Evolutionary conservation across 306 rosid genomes (phyloP).

Genomic region (Dalbergia cochinchinensis): DNA sequence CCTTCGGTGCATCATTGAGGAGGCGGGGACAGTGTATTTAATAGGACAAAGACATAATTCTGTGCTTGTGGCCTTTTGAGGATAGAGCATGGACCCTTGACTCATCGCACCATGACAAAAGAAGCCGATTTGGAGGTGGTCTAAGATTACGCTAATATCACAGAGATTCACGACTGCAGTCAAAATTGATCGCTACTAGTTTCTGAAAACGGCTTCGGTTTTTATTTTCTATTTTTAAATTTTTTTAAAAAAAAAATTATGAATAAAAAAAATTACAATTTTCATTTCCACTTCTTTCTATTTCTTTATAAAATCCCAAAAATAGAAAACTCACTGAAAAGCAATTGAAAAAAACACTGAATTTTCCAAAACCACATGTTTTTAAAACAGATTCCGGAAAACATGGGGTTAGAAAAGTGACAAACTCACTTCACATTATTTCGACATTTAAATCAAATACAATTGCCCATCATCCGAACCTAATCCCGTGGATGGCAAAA

Average conservation of each 20-base stretch:
- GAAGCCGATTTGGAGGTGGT: background rate
- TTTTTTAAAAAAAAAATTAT: too few species aligned
- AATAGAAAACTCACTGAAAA: too few species aligned
- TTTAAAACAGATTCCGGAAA: background rate
- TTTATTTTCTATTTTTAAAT: too few species aligned
- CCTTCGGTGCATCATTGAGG: constrained; percentile 7
- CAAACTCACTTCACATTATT: background rate
- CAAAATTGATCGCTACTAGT: too few species aligned
- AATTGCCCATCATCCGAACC: background rate
- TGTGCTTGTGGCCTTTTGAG: background rate
- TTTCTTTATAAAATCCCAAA: too few species aligned
- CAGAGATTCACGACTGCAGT: too few species aligned
- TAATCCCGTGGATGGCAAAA: background rate
- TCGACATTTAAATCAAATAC: background rate
- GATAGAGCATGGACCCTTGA: background rate
- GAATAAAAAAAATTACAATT: too few species aligned
- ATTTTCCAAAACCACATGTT: background rate
- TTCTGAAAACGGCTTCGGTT: too few species aligned
- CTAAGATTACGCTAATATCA: too few species aligned
- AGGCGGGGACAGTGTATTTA: constrained; percentile 5
- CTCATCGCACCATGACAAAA: background rate
- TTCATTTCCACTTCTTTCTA: too few species aligned
- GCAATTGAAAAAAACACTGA: too few species aligned
- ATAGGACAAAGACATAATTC: background rate
- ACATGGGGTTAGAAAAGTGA: background rate